Evolutionary conservation across 495 filamentous ascomycete genomes (phyloP).

Genomic region (Talaromyces nanjingensis): DNA sequence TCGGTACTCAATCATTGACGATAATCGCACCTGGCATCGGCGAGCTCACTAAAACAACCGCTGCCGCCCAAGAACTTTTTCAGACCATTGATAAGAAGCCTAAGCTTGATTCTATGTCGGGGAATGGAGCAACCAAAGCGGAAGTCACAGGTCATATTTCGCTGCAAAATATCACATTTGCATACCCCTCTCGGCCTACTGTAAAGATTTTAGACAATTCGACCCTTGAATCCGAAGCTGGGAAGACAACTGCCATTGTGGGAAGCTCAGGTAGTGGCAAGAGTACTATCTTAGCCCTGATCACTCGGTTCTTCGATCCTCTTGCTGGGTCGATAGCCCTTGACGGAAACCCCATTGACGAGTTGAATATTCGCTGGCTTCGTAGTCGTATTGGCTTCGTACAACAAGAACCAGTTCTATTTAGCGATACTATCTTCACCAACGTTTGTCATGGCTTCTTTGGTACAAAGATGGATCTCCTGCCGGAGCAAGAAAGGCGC

Average conservation of each 20-base stretch:
- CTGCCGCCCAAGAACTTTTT: conserved; percentile 28
- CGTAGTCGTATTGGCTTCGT: conserved; percentile 13
- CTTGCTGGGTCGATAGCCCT: conserved; percentile 30
- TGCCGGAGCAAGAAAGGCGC: not conserved
- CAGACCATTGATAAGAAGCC: conserved; percentile 30
- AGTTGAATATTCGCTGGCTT: conserved; percentile 14
- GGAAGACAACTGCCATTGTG: conserved; percentile 43
- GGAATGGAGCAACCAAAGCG: conserved; percentile 16
- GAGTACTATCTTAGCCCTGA: conserved; percentile 36
- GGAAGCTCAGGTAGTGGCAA: conserved; percentile 48
- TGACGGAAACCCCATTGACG: conserved; percentile 11
- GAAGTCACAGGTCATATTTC: conserved; percentile 35
- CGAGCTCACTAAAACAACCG: conserved; percentile 28
- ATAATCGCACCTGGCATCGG: conserved; percentile 18
- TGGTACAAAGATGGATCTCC: not conserved
- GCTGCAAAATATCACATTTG: conserved; percentile 49
- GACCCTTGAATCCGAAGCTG: conserved; percentile 27
- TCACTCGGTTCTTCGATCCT: conserved; percentile 44
- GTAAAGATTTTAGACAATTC: conserved; percentile 28
- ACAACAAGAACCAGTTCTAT: conserved; percentile 12
- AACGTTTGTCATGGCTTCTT: conserved; percentile 11
- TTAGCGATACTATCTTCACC: conserved; percentile 12
- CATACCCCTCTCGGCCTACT: conserved; percentile 40
- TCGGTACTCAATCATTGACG: conserved; percentile 9
- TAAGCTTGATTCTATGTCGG: conserved; percentile 27